Evolutionary conservation across 129 eudicot genomes (phyloP).

Genomic region (Flaveria trinervia): DNA sequence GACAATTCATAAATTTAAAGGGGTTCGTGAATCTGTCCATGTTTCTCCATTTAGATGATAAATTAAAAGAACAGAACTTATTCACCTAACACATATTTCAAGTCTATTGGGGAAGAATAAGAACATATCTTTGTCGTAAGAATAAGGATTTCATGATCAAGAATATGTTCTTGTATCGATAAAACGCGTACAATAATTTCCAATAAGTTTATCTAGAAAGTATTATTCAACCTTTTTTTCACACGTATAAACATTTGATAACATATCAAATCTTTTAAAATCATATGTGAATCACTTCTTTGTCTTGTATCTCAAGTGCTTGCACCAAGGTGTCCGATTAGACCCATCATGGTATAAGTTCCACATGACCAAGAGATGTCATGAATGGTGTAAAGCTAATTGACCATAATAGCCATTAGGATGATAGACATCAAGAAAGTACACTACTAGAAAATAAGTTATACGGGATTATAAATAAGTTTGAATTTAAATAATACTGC

Average conservation of each 20-base stretch:
- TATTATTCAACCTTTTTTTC: neutral
- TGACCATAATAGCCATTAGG: too few species aligned
- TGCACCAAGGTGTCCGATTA: too few species aligned
- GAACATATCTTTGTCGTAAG: neutral
- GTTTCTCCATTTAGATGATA: neutral
- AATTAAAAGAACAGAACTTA: neutral
- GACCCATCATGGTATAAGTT: too few species aligned
- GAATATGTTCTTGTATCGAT: slow-evolving; percentile 23
- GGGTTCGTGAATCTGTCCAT: too few species aligned
- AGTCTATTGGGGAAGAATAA: slow-evolving; percentile 12
- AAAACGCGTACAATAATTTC: slow-evolving; percentile 10
- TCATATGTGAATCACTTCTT: too few species aligned
- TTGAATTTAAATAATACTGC: too few species aligned
- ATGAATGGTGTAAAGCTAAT: neutral
- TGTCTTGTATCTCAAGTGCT: too few species aligned
- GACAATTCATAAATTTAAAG: neutral
- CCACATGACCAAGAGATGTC: too few species aligned
- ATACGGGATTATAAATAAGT: too few species aligned
- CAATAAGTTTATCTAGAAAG: neutral
- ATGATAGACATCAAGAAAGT: too few species aligned
- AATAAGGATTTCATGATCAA: slow-evolving; percentile 10
- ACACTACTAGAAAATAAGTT: too few species aligned
- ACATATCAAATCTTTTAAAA: too few species aligned
- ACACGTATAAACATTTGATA: slow-evolving; percentile 7
- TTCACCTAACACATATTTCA: neutral